Evolutionary conservation across 352 stramenopile species (phyloP).

Genomic region (Pythium dissimile): DNA sequence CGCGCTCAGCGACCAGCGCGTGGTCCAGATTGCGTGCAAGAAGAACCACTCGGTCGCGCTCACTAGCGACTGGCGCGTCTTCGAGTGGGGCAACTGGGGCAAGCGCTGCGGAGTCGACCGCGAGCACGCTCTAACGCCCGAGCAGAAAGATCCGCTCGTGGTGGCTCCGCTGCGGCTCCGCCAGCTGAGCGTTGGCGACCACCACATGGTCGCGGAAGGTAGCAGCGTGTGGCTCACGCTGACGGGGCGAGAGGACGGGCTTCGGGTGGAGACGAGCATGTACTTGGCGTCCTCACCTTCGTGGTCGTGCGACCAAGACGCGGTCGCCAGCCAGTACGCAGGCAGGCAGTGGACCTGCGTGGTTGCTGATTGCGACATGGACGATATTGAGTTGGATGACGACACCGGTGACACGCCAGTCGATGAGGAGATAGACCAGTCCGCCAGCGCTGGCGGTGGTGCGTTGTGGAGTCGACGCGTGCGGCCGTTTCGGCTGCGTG

Average conservation of each 20-base stretch:
- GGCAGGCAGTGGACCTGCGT: constrained; percentile 26
- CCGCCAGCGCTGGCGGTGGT: not conserved
- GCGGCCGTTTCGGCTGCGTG: not conserved
- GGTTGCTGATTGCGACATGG: constrained; percentile 48
- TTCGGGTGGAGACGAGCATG: constrained; percentile 1
- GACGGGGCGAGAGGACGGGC: constrained; percentile 5
- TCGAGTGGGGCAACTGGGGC: constrained; percentile 75
- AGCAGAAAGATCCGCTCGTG: constrained; percentile 24
- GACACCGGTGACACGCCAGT: not conserved
- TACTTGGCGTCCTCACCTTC: constrained; percentile 24
- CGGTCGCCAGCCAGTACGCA: constrained; percentile 9
- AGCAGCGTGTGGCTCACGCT: constrained; percentile 62
- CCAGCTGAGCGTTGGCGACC: constrained; percentile 44
- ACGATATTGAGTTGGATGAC: constrained; percentile 40
- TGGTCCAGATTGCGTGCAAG: constrained; percentile 47
- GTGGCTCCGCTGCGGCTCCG: constrained; percentile 28
- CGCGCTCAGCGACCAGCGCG: constrained; percentile 33
- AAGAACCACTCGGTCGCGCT: constrained; percentile 63
- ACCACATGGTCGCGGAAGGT: constrained; percentile 58
- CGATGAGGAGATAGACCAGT: not conserved
- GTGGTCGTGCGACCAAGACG: constrained; percentile 29
- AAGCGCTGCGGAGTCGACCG: constrained; percentile 43
- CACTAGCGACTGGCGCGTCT: constrained; percentile 33
- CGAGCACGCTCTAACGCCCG: constrained; percentile 56
- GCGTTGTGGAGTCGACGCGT: constrained; percentile 14